A percentile compares a stretch with the other conserved stretches of the same genome.
Evolutionary conservation across 164 flowering plant species (phyloP).

Genomic region (Nelumbo lutea): DNA sequence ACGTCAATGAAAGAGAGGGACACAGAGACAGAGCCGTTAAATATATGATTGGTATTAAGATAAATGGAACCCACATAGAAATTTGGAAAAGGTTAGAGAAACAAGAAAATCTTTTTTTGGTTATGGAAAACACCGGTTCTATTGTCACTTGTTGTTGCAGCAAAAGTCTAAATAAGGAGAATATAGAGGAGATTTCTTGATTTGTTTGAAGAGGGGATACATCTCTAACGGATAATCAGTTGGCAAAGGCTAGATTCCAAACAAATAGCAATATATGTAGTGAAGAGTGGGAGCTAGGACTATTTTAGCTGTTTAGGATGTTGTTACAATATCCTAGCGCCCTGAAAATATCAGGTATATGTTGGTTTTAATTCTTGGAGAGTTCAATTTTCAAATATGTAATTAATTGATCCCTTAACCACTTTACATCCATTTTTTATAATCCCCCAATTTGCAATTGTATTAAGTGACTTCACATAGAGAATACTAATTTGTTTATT

Average conservation of each 20-base stretch:
- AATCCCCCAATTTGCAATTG: too few species aligned
- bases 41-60: conserved; percentile 18
- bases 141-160: too few species aligned
- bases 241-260: neutral
- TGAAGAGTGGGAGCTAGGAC: too few species aligned
- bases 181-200: conserved; percentile 3
- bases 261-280: neutral
- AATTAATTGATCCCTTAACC: too few species aligned
- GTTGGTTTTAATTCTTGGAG: too few species aligned
- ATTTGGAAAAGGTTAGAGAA: neutral
- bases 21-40: conserved; percentile 54
- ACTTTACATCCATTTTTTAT: too few species aligned
- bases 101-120: neutral
- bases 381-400: too few species aligned
- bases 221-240: neutral
- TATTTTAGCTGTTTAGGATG: too few species aligned
- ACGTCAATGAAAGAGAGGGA: conserved; percentile 43
- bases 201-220: neutral
- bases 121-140: neutral
- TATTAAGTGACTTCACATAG: too few species aligned
- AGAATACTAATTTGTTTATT: too few species aligned
- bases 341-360: too few species aligned
- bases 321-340: too few species aligned
- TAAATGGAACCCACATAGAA: neutral
- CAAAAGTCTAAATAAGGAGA: conserved; percentile 9